phyloP scores from a whole-genome alignment of 352 stramenopile species.

The Globisporangium camurandrum region DNA sequence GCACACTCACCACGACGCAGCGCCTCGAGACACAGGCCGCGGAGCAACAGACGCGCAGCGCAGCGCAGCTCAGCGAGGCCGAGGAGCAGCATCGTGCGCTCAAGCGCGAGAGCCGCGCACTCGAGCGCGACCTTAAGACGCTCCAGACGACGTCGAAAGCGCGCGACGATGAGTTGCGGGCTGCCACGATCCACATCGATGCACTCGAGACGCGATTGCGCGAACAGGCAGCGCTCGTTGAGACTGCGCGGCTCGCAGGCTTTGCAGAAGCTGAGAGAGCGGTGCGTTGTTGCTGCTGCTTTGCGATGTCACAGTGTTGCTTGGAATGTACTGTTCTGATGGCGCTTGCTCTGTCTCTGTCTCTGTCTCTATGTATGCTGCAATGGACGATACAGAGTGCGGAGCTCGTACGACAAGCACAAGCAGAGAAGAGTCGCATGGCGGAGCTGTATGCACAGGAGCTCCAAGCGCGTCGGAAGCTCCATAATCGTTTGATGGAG shows the following conservation, averaged over 20 bases:
- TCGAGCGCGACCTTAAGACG: conserved; percentile 59
- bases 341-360: background rate
- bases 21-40: conserved; percentile 22
- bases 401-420: conserved; percentile 33
- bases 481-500: conserved; percentile 89
- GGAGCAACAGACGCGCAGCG: conserved; percentile 11
- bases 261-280: conserved; percentile 42
- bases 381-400: conserved; percentile 21
- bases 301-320: too few species aligned
- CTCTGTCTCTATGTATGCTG: background rate
- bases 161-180: conserved; percentile 34
- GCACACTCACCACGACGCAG: background rate
- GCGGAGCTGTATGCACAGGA: conserved; percentile 65
- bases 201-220: conserved; percentile 28
- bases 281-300: conserved; percentile 18
- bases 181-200: conserved; percentile 23
- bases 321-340: too few species aligned
- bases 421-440: conserved; percentile 53
- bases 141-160: conserved; percentile 41
- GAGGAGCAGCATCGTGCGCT: conserved; percentile 43
- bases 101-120: conserved; percentile 44
- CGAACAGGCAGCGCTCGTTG: conserved; percentile 22
- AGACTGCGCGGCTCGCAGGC: conserved; percentile 26
- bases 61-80: conserved; percentile 27
- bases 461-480: conserved; percentile 58